Evolutionary conservation across 2,329 filamentous ascomycete species (phyloP).

Genomic region (Fusarium torulosum): DNA sequence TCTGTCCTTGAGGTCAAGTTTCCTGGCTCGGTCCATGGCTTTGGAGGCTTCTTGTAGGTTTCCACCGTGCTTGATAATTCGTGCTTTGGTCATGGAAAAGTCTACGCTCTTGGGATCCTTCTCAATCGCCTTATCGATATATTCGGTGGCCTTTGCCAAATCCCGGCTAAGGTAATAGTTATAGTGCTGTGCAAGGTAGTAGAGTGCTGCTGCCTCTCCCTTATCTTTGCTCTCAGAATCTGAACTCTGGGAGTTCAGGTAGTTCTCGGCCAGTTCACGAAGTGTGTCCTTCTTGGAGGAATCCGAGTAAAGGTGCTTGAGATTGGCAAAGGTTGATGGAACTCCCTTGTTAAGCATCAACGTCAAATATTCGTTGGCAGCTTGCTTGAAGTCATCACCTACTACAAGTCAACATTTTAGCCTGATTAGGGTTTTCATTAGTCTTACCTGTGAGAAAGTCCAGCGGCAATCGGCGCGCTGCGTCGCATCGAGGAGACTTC

Average conservation of each 20-base stretch:
- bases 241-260: constrained; percentile 71
- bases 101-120: constrained; percentile 86
- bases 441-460: constrained; percentile 82
- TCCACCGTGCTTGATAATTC: constrained; percentile 92
- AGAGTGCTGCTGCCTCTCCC: constrained; percentile 84
- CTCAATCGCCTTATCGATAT: constrained; percentile 85
- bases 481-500: constrained; percentile 86
- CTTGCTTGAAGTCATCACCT: constrained; percentile 83
- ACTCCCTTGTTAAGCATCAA: constrained; percentile 92
- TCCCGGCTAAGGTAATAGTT: constrained; percentile 91
- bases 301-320: constrained; percentile 92
- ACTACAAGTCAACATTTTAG: constrained; percentile 39
- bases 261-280: constrained; percentile 81
- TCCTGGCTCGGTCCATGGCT: constrained; percentile 87
- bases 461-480: constrained; percentile 85
- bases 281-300: constrained; percentile 81
- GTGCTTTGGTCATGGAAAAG: constrained; percentile 93
- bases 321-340: constrained; percentile 94
- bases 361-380: constrained; percentile 82
- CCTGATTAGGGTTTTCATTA: not conserved
- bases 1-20: constrained; percentile 88
- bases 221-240: constrained; percentile 62
- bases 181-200: constrained; percentile 97
- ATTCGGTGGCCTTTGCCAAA: constrained; percentile 82
- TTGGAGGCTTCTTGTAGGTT: constrained; percentile 83